phyloP scores from a whole-genome alignment of 2,329 filamentous ascomycete genomes.

The Fusarium aywerte region DNA sequence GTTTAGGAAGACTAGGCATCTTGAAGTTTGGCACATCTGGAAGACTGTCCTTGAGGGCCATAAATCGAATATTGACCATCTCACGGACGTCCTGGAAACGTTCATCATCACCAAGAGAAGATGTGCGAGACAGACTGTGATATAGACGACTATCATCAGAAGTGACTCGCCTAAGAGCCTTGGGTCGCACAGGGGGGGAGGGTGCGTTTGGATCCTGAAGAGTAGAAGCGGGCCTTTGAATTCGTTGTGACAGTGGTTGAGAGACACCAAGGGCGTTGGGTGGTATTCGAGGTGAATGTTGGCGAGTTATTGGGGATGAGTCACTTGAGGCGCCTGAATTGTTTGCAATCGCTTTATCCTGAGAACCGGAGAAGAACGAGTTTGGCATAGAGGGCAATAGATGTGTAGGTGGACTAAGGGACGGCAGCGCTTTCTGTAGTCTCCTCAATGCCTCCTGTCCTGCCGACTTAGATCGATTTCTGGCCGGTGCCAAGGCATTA shows the following conservation, averaged over 20 bases:
- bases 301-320: constrained; percentile 13
- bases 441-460: constrained; percentile 68
- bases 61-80: constrained; percentile 88
- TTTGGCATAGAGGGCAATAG: constrained; percentile 57
- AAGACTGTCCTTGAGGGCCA: constrained; percentile 89
- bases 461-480: constrained; percentile 64
- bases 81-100: constrained; percentile 83
- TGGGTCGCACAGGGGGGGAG: constrained; percentile 38
- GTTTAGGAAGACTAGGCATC: constrained; percentile 70
- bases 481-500: constrained; percentile 58
- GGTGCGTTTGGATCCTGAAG: background rate
- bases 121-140: constrained; percentile 78
- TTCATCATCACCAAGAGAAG: constrained; percentile 85
- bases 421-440: constrained; percentile 67
- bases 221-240: constrained; percentile 10
- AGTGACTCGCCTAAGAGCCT: constrained; percentile 49
- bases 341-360: constrained; percentile 39
- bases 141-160: constrained; percentile 81
- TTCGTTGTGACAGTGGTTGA: constrained; percentile 24
- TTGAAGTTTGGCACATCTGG: constrained; percentile 83
- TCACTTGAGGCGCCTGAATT: constrained; percentile 3
- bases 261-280: constrained; percentile 7
- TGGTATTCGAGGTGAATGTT: constrained; percentile 7
- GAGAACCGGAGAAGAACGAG: constrained; percentile 54
- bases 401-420: constrained; percentile 53